phyloP scores from a whole-genome alignment of 495 filamentous ascomycete genomes.

The Bryoglossum gracile region DNA sequence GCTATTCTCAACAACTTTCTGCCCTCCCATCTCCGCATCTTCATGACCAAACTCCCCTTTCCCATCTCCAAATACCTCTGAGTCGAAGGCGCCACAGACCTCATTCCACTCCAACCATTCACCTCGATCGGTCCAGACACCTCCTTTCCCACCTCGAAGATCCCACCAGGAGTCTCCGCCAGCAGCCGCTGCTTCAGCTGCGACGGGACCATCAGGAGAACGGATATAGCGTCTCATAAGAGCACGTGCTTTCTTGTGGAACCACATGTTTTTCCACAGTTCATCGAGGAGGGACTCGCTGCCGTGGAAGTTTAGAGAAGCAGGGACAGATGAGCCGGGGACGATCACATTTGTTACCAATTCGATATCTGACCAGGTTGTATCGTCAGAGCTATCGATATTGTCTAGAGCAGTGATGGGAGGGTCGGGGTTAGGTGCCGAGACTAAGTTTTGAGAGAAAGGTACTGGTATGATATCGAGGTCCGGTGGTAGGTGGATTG shows the following conservation, averaged over 20 bases:
- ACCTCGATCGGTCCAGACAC: no score
- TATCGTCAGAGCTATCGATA: conserved; percentile 31
- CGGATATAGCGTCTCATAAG: no score
- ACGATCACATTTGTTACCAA: conserved; percentile 44
- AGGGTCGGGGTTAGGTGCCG: conserved; percentile 18
- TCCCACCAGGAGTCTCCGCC: no score
- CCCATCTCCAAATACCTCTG: no score
- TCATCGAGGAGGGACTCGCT: conserved; percentile 33
- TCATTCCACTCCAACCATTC: no score
- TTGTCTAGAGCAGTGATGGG: conserved; percentile 38
- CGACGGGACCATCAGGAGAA: no score
- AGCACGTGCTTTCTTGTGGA: conserved; percentile 43
- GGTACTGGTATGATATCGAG: conserved; percentile 2
- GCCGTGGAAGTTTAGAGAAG: conserved; percentile 44
- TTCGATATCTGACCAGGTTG: conserved; percentile 40
- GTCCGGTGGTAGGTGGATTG: conserved; percentile 11
- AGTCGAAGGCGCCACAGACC: no score
- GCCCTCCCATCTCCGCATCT: no score
- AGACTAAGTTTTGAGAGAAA: conserved; percentile 15
- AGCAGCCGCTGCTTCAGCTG: no score
- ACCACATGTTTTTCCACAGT: conserved; percentile 55
- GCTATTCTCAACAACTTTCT: no score
- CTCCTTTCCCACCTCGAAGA: no score
- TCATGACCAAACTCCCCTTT: no score
- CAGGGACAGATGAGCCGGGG: conserved; percentile 40